Conservation (phyloP, 306 rosid genomes). For the Herpetospermum pedunculosum region DNA sequence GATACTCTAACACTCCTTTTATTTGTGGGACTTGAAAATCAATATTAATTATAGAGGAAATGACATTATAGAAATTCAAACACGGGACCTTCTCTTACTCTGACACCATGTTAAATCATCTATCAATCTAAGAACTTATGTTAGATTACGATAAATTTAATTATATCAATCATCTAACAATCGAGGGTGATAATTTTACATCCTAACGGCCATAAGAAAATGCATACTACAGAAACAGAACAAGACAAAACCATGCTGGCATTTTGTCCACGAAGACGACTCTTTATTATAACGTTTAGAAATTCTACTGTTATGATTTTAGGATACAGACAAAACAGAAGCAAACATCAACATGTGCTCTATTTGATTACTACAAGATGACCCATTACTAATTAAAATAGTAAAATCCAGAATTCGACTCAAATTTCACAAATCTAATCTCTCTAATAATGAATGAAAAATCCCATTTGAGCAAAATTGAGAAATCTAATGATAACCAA, state of each 20-base stretch:
- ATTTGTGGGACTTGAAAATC: too few species aligned
- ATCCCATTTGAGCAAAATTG: neutral
- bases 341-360: neutral
- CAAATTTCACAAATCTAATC: neutral
- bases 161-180: too few species aligned
- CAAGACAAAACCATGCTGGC: conserved; percentile 2
- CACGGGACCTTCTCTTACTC: too few species aligned
- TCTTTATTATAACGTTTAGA: neutral
- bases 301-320: neutral
- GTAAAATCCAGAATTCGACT: neutral
- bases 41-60: too few species aligned
- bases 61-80: too few species aligned
- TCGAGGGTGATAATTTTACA: neutral
- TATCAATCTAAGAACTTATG: too few species aligned
- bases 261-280: neutral
- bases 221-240: neutral
- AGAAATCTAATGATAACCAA: neutral
- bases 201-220: neutral
- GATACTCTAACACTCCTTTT: too few species aligned
- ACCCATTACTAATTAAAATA: neutral
- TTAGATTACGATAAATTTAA: too few species aligned
- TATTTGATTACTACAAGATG: neutral
- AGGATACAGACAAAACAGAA: neutral
- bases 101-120: too few species aligned
- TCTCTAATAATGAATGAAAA: neutral